Conservation (phyloP, 441 rosid species). For the Euphorbia corollata region DNA sequence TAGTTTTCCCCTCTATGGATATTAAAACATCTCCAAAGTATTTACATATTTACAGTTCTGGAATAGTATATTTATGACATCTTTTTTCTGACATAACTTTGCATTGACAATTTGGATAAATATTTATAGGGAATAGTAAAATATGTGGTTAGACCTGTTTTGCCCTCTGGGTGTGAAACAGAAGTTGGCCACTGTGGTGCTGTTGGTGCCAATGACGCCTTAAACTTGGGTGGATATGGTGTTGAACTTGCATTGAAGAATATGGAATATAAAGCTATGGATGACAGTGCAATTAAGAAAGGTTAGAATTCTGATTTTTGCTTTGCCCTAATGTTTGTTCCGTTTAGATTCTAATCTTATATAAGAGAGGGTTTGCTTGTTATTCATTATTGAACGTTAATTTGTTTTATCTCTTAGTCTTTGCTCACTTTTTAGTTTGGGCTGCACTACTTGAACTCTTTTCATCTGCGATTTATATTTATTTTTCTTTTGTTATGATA, state of each 20-base stretch:
- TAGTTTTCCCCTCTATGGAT: too few species aligned
- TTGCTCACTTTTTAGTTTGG: neutral
- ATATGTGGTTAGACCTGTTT: slow-evolving; percentile 88
- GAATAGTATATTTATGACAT: neutral
- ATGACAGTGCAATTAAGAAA: slow-evolving; percentile 88
- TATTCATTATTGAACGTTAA: neutral
- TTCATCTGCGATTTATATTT: neutral
- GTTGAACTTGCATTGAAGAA: slow-evolving; percentile 99
- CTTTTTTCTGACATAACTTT: neutral
- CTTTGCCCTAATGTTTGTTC: neutral
- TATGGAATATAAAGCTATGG: slow-evolving; percentile 99
- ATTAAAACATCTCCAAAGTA: too few species aligned
- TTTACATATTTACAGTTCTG: neutral
- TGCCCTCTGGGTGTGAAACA: slow-evolving; percentile 81
- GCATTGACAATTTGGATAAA: slow-evolving; percentile 24
- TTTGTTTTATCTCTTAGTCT: neutral
- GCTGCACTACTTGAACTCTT: neutral
- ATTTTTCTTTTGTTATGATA: neutral
- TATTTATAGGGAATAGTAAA: slow-evolving; percentile 68
- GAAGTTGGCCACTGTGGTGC: slow-evolving; percentile 71
- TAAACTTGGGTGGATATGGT: slow-evolving; percentile 95
- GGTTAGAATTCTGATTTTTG: slow-evolving; percentile 36
- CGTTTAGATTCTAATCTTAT: neutral
- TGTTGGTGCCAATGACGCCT: slow-evolving; percentile 64
- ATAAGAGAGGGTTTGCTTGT: neutral